Base-by-base conservation (phyloP, 2,329 filamentous ascomycete genomes). In the Plenodomus lindquistii region DNA sequence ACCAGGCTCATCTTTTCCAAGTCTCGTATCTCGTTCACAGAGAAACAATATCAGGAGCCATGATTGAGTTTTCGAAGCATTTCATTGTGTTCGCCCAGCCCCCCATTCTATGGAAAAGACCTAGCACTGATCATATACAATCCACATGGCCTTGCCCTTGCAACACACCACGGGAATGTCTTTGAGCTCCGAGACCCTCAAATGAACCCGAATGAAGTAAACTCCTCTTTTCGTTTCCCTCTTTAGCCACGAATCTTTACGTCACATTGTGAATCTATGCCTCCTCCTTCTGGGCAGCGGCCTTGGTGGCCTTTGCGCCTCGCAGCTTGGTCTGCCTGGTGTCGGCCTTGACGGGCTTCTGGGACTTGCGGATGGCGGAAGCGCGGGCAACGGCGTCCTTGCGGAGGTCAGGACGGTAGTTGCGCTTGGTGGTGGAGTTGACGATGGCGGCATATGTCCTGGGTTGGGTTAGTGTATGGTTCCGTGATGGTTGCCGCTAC, bases 371-470 rank as follows among this genome's bases (percentile, higher is more conserved):
- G 81, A 96, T 84, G 70, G 91, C 91, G 70, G 87, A 91, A 73
- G 88, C 91, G 72, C 94, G 90, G 77, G 91, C 81, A 70, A 97
- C 86, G 67, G 93, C 92, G 69, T 78, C 76, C 54, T 72, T 67
- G 63, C 77, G 74, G 55, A 81, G 72, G 66, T 81, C 78, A 37
- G 73, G 59, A 55, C 78, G 89, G 87, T 97, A 99, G 73, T 86
- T 84, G 74, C 83, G 83, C 85, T 91, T 91, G 76, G 91, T 88
- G 67, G 86, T 85, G 75, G 82, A 81, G 81, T 85, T 88, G 79
- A 91, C 91, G 74, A 97, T 85, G 69, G 83, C 83, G 81, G 88
- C 89, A 86, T 92, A 97, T 79, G 88, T 87, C 84, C 91, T 67
- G 37, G 29, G 13, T 8, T 35, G n/a, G 37, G 35, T 55, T 40